Base-by-base conservation (phyloP, 192 early-diverging fungal genomes). In the Paraglomus brasilianum region DNA sequence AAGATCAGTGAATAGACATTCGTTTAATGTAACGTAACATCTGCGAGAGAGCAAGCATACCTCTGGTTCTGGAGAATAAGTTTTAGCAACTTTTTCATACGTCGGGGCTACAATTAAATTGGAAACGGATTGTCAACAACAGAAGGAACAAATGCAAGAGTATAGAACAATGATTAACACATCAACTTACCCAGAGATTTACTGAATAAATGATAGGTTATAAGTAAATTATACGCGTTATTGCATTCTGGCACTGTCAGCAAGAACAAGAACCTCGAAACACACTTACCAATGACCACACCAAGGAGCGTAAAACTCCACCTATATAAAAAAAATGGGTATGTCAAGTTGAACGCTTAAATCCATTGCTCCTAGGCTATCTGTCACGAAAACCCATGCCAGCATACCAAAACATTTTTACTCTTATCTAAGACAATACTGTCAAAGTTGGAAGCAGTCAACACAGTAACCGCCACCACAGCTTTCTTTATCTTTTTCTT, bases 301-400 rank as follows among this genome's bases (percentile, higher is more conserved):
- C 91, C 92, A 96, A 19, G 89, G 88, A 17, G 95, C 95, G 79
- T 89, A 95, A 77, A 97, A 97, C 77, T 94, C 91, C 40, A 97
- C 66, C 66, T 68, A 50, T 60, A 10, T 21, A 17, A 55, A 21
- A 7, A 55, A 55, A 6, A 24, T 21, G 17, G 8, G 8, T 11
- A 55, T 11, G 6, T 6, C 24, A 17, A 55, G 24, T 17, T 55
- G 7, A 55, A 21, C 8, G 17, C 8, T 55, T 55, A 8, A 55
- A 55, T 17, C 52, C 24, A 8, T 36, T 30, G 24, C 7, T 1
- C n/a, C n/a, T n/a, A n/a, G n/a, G n/a, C n/a, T n/a, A n/a, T n/a
- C n/a, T n/a, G n/a, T n/a, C n/a, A n/a, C n/a, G n/a, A n/a, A n/a
- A n/a, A n/a, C n/a, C n/a, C n/a, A n/a, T 13, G 44, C 22, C 7